Conservation (phyloP, 2,329 filamentous ascomycete genomes). For the Beauveria pseudobassiana region DNA sequence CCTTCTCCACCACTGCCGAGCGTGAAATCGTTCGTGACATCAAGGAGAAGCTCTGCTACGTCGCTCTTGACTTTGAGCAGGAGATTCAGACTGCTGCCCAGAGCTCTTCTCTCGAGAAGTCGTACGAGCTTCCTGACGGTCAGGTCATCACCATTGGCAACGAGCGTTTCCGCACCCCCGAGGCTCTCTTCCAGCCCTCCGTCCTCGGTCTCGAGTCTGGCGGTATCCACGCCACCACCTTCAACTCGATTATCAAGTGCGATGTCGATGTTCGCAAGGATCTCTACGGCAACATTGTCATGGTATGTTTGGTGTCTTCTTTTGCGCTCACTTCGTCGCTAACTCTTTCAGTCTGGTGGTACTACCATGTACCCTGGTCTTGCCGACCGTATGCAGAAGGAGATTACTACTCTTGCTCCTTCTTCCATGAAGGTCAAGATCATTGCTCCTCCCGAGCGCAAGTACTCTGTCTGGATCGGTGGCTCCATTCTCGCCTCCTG, state of each 20-base stretch:
- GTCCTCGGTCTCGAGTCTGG: constrained; percentile 97
- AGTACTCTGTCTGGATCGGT: constrained; percentile 99
- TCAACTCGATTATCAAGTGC: constrained; percentile 99
- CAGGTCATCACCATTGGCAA: constrained; percentile 99
- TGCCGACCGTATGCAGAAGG: constrained; percentile 99
- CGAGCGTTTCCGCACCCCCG: constrained; percentile 99
- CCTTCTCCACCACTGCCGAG: constrained; percentile 99
- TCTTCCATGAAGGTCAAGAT: constrained; percentile 99
- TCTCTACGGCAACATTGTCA: constrained; percentile 99
- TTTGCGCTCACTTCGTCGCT: constrained; percentile 16
- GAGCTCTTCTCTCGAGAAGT: constrained; percentile 99
- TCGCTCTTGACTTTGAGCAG: constrained; percentile 99
- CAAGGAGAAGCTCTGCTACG: constrained; percentile 99
- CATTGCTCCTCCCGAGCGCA: constrained; percentile 98
- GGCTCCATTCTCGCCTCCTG: constrained; percentile 99
- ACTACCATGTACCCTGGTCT: constrained; percentile 99
- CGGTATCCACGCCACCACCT: constrained; percentile 98
- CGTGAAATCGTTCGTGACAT: constrained; percentile 99
- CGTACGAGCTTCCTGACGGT: constrained; percentile 98
- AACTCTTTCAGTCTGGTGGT: constrained; percentile 77
- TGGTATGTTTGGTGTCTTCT: constrained; percentile 58
- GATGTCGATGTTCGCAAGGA: constrained; percentile 99
- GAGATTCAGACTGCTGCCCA: constrained; percentile 99
- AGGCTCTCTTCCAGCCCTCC: constrained; percentile 98
- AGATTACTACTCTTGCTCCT: constrained; percentile 97